Evolutionary conservation across 345 rosid genomes (phyloP).

Genomic region (Syzygium jambos): DNA sequence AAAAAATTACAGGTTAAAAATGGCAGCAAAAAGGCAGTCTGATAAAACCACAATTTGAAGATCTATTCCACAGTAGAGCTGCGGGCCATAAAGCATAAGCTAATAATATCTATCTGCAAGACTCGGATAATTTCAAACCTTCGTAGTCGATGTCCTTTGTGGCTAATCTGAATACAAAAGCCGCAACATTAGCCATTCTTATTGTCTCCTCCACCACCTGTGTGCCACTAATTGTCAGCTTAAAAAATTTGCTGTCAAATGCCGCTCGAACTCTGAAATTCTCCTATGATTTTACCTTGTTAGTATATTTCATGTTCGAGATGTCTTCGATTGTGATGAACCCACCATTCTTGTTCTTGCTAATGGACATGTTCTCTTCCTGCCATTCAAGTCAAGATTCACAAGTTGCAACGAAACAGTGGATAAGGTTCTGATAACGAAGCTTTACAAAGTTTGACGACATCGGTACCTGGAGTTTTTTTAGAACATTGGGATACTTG

Average conservation of each 20-base stretch:
- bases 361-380: constrained; percentile 28
- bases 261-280: not conserved
- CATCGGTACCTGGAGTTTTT: constrained; percentile 5
- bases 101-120: not conserved
- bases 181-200: constrained; percentile 25
- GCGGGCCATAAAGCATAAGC: not conserved
- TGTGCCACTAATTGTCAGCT: not conserved
- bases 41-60: not conserved
- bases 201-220: constrained; percentile 38
- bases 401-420: not conserved
- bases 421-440: not conserved
- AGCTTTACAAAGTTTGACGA: not conserved
- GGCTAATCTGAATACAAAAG: constrained; percentile 4
- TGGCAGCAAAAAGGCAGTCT: not conserved
- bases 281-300: constrained; percentile 5
- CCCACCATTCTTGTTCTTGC: constrained; percentile 16
- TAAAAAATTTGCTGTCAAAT: not conserved
- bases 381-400: not conserved
- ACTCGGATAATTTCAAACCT: constrained; percentile 8
- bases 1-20: not conserved
- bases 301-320: constrained; percentile 23
- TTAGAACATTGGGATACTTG: constrained; percentile 19
- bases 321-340: constrained; percentile 24
- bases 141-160: constrained; percentile 18
- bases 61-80: not conserved